Conservation (phyloP, 306 rosid species). For the Fragaria ananassa region DNA sequence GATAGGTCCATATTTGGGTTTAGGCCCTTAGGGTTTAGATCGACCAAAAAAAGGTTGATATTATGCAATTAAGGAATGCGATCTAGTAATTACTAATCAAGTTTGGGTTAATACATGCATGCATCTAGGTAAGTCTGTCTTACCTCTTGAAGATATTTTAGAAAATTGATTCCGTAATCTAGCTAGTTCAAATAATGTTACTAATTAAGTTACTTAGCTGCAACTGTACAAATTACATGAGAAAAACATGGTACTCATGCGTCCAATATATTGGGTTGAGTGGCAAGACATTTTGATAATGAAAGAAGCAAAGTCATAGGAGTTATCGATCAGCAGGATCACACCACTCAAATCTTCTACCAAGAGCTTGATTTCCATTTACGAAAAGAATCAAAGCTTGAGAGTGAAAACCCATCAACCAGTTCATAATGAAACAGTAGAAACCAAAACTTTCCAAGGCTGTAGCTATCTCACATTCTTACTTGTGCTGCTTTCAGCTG, state of each 20-base stretch:
- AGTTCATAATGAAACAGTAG: conserved; percentile 7
- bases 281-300: neutral
- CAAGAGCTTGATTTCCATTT: conserved; percentile 14
- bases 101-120: neutral
- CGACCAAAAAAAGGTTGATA: too few species aligned
- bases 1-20: too few species aligned
- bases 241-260: neutral
- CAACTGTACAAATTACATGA: neutral
- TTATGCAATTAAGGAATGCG: too few species aligned
- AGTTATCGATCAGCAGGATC: conserved; percentile 29
- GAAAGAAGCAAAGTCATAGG: conserved; percentile 29
- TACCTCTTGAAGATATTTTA: too few species aligned
- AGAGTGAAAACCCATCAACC: conserved; percentile 13
- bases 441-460: neutral
- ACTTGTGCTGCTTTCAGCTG: conserved; percentile 6
- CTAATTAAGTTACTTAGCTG: neutral
- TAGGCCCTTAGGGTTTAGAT: too few species aligned
- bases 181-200: neutral
- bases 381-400: neutral
- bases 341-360: conserved; percentile 24
- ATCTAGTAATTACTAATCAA: too few species aligned
- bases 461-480: neutral
- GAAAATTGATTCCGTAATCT: neutral
- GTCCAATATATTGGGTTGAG: neutral
- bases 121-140: neutral